These are phyloP conservation scores for Phytophthora meadii DNA, from an alignment of 352 stramenopile genomes.

Conservation along the genomic window DNA sequence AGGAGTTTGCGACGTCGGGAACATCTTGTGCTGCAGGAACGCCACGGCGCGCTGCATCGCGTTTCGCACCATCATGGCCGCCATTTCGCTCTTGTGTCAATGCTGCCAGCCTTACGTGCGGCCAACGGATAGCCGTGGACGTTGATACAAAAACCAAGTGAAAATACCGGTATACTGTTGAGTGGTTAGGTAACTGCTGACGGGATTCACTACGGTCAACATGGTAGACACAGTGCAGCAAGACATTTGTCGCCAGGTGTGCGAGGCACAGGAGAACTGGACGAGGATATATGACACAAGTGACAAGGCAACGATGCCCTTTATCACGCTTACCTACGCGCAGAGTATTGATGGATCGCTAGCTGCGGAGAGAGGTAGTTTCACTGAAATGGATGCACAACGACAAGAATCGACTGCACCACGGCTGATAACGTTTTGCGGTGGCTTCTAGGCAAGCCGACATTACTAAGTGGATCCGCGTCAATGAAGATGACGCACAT, in stretches of 20 bases:
- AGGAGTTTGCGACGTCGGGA: constrained; percentile 41
- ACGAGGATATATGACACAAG: constrained; percentile 3
- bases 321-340: constrained; percentile 89
- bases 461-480: constrained; percentile 65
- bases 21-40: constrained; percentile 63
- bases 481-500: constrained; percentile 91
- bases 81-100: constrained; percentile 49
- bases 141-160: constrained; percentile 10
- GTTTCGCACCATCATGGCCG: constrained; percentile 66
- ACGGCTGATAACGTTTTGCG: constrained; percentile 4
- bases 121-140: constrained; percentile 23
- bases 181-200: no score
- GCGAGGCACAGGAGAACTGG: constrained; percentile 35
- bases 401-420: neutral
- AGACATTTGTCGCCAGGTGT: constrained; percentile 38
- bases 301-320: constrained; percentile 25
- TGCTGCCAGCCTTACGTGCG: constrained; percentile 24
- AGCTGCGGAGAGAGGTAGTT: constrained; percentile 57
- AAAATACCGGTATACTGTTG: neutral
- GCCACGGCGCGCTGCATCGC: constrained; percentile 73
- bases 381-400: neutral
- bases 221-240: constrained; percentile 21
- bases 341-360: constrained; percentile 92
- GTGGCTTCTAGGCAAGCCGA: constrained; percentile 59
- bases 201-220: no score